A percentile compares a stretch with the other conserved stretches of the same genome.
phyloP scores from a whole-genome alignment of 1,284 basidiomycete species.

The Heterobasidion annosum region DNA sequence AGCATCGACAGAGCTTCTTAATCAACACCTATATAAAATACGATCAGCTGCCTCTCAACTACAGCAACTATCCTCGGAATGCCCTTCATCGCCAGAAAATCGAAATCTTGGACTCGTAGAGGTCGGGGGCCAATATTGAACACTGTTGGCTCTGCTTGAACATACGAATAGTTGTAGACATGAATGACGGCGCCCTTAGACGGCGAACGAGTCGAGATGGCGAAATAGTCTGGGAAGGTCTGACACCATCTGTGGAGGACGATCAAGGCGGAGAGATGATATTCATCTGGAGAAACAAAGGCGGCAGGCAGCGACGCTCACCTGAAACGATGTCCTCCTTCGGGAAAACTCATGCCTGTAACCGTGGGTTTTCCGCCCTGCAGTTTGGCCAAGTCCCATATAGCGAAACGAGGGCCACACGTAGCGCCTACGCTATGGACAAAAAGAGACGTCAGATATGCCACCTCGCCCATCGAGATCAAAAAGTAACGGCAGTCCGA shows the following conservation, averaged over 20 bases:
- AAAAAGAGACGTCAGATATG: neutral
- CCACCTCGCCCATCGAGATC: too few species aligned
- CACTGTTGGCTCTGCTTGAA: conserved; percentile 51
- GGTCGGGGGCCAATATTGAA: conserved; percentile 52
- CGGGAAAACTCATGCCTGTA: conserved; percentile 50
- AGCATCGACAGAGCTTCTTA: neutral
- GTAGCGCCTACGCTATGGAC: conserved; percentile 56
- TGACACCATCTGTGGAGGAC: conserved; percentile 50
- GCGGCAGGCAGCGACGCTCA: conserved; percentile 14
- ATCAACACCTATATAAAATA: conserved; percentile 27
- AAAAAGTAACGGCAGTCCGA: neutral
- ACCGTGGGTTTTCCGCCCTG: conserved; percentile 62
- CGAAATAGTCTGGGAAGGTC: conserved; percentile 68
- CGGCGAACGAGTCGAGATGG: conserved; percentile 43
- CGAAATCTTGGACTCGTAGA: conserved; percentile 61
- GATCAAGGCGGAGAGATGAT: neutral
- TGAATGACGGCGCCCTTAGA: conserved; percentile 51
- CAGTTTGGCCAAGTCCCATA: conserved; percentile 68
- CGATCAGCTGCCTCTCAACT: conserved; percentile 42
- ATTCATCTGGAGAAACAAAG: too few species aligned
- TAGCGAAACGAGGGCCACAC: conserved; percentile 55
- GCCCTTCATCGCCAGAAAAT: conserved; percentile 52
- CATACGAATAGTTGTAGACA: conserved; percentile 55
- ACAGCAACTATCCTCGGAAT: conserved; percentile 60
- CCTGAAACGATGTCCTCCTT: conserved; percentile 64